Base-by-base conservation (phyloP, 2,329 filamentous ascomycete genomes). In the Penicillium sp. region DNA sequence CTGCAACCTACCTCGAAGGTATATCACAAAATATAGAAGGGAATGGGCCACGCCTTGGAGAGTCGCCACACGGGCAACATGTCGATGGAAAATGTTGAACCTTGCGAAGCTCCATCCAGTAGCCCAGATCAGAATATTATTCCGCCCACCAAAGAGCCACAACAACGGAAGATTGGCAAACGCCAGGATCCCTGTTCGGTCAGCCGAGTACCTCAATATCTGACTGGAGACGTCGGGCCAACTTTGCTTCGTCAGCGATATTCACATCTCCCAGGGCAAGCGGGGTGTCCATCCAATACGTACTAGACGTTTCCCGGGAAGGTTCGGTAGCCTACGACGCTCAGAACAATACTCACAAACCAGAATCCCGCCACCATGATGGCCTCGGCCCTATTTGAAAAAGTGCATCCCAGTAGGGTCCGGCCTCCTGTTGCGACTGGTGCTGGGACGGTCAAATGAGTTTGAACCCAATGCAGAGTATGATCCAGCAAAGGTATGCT, bases 101-200 rank as follows among this genome's bases (percentile, higher is more conserved):
- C 79, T 80, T 2, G 74, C 73, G 57, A 83, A 85, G 8, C 78
- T 79, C 81, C 83, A 86, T 0, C 82, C 82, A 0, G 83, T 86
- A 0, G 80, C 57, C 79, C 79, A 83, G 39, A 84, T 67, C 11
- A 85, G 70, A 0, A 81, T 54, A 36, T 86, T 84, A 46, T 86
- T 87, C 7, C 83, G 71, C 56, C 79, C 78, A 0, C 77, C 78
- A 48, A 86, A 86, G 0, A 86, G 60, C 80, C 81, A 85, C 0
- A 85, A 64, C 2, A 83, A 53, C 0, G 80, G 79, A 5, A 86
- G 72, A 47, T 83, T 83, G 3, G 77, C 78, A 49, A 81, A 78
- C 0, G 79, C 77, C 16, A 86, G 71, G 20, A 82, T 75, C 0
- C 82, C 81, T 0, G 80, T 81, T 7, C 83, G 74, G 45, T 84